Evolutionary conservation across 192 early-diverging fungal species (phyloP), one percentile per base, ranked within the genome.

Genomic region (Funneliformis mosseae): DNA sequence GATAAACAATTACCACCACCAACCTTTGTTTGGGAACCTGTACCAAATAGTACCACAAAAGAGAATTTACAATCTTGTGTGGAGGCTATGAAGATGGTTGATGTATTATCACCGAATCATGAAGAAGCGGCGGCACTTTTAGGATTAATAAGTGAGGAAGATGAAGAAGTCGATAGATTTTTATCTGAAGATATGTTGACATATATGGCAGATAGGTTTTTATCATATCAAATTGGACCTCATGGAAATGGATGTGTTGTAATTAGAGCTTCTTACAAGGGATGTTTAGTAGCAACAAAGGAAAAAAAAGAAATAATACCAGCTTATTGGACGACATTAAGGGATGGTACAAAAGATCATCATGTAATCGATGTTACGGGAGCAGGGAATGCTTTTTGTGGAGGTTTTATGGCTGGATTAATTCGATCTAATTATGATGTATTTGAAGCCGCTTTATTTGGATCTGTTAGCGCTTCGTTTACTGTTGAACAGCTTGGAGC

Each of bases 331-430:
- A 41, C 69, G 23, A 25, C 16, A 21, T 43, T 39, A 39, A 69
- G 70, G 8, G 28, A 12, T 21, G 70, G 63, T 9, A 43, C 25
- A n/a, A 38, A 62, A 4, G 79, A 68, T 63, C 39, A 46, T 16
- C 80, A 60, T 1, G 61, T 86, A 11, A 38, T 71, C 2, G 87
- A 88, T 82, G 87, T 88, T 0, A 86, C 85, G 12, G 87, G 87
- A 4, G 83, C 85, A 28, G 87, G 87, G 5, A 88, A 88, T 80
- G 76, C 85, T 21, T 88, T 86, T 77, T 88, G 87, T 79, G 87
- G 87, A 38, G 87, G 87, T 5, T 82, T 81, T 42, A 80, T 76
- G 28, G 81, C 76, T 41, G 83, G 87, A 12, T 83, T 82, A 80
- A 33, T 82, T 9, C 71, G 81, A 23, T 76, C 81, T 5, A 77